Evolutionary conservation across 176 grass and related monocot genomes (phyloP), one percentile per base, ranked within the genome.

Genomic region (Zoysia pacifica): DNA sequence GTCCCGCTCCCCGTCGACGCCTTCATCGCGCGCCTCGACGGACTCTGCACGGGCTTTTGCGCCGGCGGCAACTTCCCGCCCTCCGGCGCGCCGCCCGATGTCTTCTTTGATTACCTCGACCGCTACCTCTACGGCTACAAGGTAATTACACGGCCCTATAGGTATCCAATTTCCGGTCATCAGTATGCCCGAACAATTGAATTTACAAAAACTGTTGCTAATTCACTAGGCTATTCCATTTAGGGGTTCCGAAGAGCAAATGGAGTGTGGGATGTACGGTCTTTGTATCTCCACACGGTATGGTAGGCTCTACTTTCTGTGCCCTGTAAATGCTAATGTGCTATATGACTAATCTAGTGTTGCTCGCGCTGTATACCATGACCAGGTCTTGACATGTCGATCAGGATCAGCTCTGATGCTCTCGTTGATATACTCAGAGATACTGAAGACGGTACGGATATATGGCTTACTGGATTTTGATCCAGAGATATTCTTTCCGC

Each of bases 201-300:
- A 35, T 37, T 58, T 69, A 74, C 36, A 10, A 38, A 45, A 20
- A 54, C 55, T 75, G 62, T 19, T 63, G 46, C 63, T 84, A 62
- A 61, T 62, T 16, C 20, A 58, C 14, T 74, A 59, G 2, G 69
- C 8, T 42, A 20, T 70, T 79, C 28, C 76, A 62, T 81, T 55
- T 62, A 94, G 94, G 91, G 92, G 18, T 97, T 94, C 81, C 92
- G 74, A 41, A 81, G 91, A 83, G 69, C 83, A 77, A 86, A 93
- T 48, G 69, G 39, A 48, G 64, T 61, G 35, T 83, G 55, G 6
- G 90, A 94, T 87, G 65, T 64, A 9, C 83, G 90, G 62, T 66
- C 90, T 16, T 85, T 97, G 65, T 94, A 98, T 86, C 95, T 98
- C 75, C 92, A 98, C 62, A 93, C 92, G 47, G 95, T 98, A 89